Evolutionary conservation across 163 green algal genomes (phyloP), one percentile per base, ranked within the genome.

Genomic region (Coccomyxa subellipsoidea): DNA sequence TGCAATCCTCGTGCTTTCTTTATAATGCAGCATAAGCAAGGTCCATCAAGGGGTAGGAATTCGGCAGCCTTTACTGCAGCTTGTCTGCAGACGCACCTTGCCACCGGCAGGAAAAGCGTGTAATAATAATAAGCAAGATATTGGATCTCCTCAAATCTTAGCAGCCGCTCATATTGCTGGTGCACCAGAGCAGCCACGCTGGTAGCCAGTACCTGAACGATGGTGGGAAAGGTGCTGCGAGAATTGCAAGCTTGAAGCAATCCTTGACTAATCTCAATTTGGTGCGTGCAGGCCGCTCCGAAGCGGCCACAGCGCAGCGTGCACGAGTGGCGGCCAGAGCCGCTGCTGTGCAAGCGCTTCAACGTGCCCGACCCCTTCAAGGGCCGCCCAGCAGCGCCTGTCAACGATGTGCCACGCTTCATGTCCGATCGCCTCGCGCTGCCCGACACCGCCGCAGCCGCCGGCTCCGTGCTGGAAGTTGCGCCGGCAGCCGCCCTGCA

Each of bases 311-410:
- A 47, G 35, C 27, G 73, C 73, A 79, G 47, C 47, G 47, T 59
- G 29, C 66, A 95, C 75, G 91, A 97, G 27, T 99, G 96, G 96
- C 81, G 92, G 54, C 96, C 96, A 12, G 85, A 83, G 66, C 89
- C 93, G 12, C 87, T 99, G 84, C 90, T 99, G 78, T 99, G 96
- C 90, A 96, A 94, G 87, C 89, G 96, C 0, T 95, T 98, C 79
- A 94, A 96, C 38, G 92, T 99, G 54, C 86, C 90, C 0, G 93
- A 98, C 82, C 95, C 95, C 0, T 96, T 93, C 87, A 90, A 94
- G 66, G 89, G 88, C 47, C 54, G 79, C 23, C 85, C 88, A 1
- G 73, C 81, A 15, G 76, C 81, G 66, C 77, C 72, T 8, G n/a
- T 34, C 38, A 34, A 36, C 4, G 31, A 87, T 66, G 87, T 86